Evolutionary conservation across 169 alveolate genomes (phyloP).

Genomic region (Plasmodium yoelii): DNA sequence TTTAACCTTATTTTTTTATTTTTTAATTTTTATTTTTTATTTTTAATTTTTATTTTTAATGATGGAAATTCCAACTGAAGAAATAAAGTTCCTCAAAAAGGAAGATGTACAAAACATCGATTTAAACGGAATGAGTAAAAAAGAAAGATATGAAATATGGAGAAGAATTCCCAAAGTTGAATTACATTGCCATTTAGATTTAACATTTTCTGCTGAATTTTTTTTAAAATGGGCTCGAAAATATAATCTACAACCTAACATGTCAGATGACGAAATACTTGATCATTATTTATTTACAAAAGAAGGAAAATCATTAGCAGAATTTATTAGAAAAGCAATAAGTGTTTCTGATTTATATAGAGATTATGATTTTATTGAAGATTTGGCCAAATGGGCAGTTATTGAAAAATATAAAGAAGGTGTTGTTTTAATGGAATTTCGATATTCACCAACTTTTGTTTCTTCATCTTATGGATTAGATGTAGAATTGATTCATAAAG

Average conservation of each 20-base stretch:
- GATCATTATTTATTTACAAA: conserved; percentile 71
- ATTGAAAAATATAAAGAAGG: conserved; percentile 78
- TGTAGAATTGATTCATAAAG: conserved; percentile 55
- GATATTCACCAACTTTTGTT: conserved; percentile 76
- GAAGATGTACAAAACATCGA: conserved; percentile 62
- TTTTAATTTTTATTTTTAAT: neutral
- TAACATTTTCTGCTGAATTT: conserved; percentile 67
- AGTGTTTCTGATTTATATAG: conserved; percentile 38
- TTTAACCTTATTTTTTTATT: too few species aligned
- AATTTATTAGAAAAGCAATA: conserved; percentile 25
- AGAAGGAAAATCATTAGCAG: conserved; percentile 58
- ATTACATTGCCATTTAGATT: conserved; percentile 77
- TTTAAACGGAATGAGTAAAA: conserved; percentile 60
- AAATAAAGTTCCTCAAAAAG: conserved; percentile 29
- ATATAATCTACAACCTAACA: conserved; percentile 64
- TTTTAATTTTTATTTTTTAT: too few species aligned
- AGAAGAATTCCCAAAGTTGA: conserved; percentile 77
- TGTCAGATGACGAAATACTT: conserved; percentile 65
- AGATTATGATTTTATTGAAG: conserved; percentile 52
- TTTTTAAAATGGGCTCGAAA: conserved; percentile 36
- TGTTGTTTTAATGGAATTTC: conserved; percentile 76
- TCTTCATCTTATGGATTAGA: conserved; percentile 52
- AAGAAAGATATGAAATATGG: conserved; percentile 79
- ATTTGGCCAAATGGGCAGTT: conserved; percentile 67
- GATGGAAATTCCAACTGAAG: conserved; percentile 10